Evolutionary conservation across 306 rosid genomes (phyloP).

Genomic region (Cucurbita ficifolia): DNA sequence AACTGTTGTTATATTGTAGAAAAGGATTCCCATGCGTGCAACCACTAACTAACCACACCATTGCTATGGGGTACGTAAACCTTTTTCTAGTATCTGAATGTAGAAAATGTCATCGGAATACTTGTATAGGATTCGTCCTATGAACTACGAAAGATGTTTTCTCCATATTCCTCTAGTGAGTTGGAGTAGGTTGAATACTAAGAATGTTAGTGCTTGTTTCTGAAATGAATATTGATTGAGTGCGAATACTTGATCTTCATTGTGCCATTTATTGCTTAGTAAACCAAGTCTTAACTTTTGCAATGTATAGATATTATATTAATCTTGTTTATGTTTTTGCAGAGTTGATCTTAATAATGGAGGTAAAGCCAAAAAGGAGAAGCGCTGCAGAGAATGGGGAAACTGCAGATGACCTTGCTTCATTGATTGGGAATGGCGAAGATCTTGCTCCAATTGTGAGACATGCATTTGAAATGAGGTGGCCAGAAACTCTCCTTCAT

Average conservation of each 20-base stretch:
- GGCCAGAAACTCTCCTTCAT: constrained; percentile 65
- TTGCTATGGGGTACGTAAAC: background rate
- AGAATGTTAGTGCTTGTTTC: background rate
- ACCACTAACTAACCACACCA: background rate
- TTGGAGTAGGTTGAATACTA: background rate
- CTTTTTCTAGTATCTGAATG: background rate
- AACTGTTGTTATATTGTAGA: background rate
- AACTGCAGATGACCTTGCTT: constrained; percentile 64
- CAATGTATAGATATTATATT: background rate
- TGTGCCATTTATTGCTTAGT: background rate
- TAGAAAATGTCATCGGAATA: background rate
- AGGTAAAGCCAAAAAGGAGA: constrained; percentile 43
- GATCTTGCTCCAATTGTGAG: constrained; percentile 77
- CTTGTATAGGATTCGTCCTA: background rate
- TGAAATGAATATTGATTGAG: background rate
- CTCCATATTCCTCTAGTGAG: background rate
- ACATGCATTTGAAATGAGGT: constrained; percentile 86
- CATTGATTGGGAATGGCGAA: constrained; percentile 78
- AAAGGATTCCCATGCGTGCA: background rate
- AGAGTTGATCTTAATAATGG: constrained; percentile 31
- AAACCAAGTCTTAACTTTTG: background rate
- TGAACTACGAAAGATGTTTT: background rate
- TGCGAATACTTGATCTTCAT: background rate
- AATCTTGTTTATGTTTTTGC: constrained; percentile 6
- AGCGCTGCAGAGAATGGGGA: constrained; percentile 48